Evolutionary conservation across 2,329 filamentous ascomycete species (phyloP), one percentile per base, ranked within the genome.

Genomic region (Dothideomycetes sp.): DNA sequence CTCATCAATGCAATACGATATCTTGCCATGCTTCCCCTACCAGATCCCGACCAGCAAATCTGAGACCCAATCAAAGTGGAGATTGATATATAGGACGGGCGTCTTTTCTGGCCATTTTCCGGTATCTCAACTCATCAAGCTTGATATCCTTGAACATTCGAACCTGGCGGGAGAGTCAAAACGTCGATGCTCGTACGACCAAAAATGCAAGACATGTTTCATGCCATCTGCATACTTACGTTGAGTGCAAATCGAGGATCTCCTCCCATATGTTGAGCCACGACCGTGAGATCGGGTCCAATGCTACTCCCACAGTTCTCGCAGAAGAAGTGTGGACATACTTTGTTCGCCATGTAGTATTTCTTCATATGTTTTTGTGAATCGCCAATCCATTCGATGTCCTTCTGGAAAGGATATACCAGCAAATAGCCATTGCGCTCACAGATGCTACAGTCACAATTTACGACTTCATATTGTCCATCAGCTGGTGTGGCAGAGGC

Each of bases 401-500:
- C 33, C 10, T 9, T 17, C 9, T 16, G 14, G 17, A 43, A 38
- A 4, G 53, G 53, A 31, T 55, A 47, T 8, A 49, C 40, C 8
- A 43, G 29, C 3, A 47, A 34, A 14, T 41, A 36, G 10, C 52
- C 51, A 10, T 49, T 47, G 17, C 50, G 38, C 12, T 43, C 36
- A 37, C 52, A 55, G 36, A 47, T 45, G n/a, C 47, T 48, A 40
- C 52, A 55, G 27, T 47, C 34, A 42, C 52, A 55, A 11, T 49
- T 45, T 34, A 39, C 34, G 0, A 47, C 49, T 9, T 40, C 36
- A 33, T 49, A 55, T 43, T 47, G 41, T 11, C 40, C 46, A 16
- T 8, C 10, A n/a, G 33, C 8, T n/a, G 9, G 11, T 5, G n/a
- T 10, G 33, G 5, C 9, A 9, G 42, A 34, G 18, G 22, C 19